Base-by-base conservation (phyloP, 1,139 yeast genomes). In the Candida sanyaensis region DNA sequence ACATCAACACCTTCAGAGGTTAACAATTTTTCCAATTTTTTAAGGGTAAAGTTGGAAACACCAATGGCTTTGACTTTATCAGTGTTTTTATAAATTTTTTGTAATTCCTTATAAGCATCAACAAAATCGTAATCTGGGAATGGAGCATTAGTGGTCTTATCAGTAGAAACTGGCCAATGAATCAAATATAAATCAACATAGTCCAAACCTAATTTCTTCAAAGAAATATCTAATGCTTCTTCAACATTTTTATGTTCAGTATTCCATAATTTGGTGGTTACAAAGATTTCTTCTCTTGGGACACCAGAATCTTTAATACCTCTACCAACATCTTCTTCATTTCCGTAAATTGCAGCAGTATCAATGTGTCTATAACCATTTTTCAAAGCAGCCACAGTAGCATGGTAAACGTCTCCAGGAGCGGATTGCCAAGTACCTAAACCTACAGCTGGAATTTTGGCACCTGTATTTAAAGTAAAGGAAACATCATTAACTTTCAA, bases 231-330 rank as follows among this genome's bases (percentile, higher is more conserved):
- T 48, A 90, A 69, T 6, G 87, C 88, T 38, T 64, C 73, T 41
- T 68, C 84, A 26, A 84, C 85, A 46, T 81, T 71, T 57, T 77
- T 74, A 61, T 86, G 91, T 60, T 80, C 83, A 34, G 84, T 69
- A 51, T 84, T 78, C 88, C 91, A 86, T 55, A 89, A 73, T 66
- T 90, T 90, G 55, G 96, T 88, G 57, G 96, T 88, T 55, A 90
- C 69, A 56, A 85, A 90, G 48, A 90, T 58, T 42, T 88, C 86
- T 45, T 78, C 81, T 63, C 97, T 78, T 46, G 86, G 83, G 46
- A 87, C 73, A 41, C 84, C 84, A 34, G 88, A 81, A 47, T 85
- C 86, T 50, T 70, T 80, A 62, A 86, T 82, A 28, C 80, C 85
- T 45, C 62, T 58, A 41, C 96, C 96, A 46, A 88, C 88, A 45